Evolutionary conservation across 257 asterid genomes (phyloP).

Genomic region (Nicotiana paniculata): DNA sequence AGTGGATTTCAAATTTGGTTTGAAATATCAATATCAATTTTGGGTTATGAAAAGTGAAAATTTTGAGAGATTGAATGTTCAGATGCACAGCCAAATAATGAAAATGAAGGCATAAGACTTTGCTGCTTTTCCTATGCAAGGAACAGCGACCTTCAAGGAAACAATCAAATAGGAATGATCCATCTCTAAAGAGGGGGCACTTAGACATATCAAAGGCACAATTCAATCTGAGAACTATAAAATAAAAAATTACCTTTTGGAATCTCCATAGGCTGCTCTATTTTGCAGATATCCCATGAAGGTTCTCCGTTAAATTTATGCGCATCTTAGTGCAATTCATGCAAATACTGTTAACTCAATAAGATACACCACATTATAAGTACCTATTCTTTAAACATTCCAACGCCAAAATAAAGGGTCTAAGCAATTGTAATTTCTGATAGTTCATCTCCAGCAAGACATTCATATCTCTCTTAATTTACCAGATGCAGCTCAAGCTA

Average conservation of each 20-base stretch:
- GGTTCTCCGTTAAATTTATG: background rate
- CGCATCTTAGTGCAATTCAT: background rate
- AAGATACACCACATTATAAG: too few relatives aligned
- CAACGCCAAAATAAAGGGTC: background rate
- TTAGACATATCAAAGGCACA: background rate
- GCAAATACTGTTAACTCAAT: background rate
- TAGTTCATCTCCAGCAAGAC: background rate
- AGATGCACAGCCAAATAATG: background rate
- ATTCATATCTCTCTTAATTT: background rate
- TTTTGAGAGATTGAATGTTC: too few relatives aligned
- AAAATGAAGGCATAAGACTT: background rate
- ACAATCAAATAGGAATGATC: background rate
- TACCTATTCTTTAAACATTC: background rate
- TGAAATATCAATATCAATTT: too few relatives aligned
- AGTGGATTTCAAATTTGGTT: too few relatives aligned
- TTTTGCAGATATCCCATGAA: background rate
- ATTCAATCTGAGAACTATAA: background rate
- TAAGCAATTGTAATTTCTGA: background rate
- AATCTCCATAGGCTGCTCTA: background rate
- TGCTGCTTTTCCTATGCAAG: background rate
- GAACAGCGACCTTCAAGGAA: background rate
- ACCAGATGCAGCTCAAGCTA: background rate
- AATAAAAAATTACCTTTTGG: background rate
- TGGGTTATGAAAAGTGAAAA: too few relatives aligned
- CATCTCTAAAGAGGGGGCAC: background rate